Conservation (phyloP, 495 filamentous ascomycete species). For the Neurospora sp. region DNA sequence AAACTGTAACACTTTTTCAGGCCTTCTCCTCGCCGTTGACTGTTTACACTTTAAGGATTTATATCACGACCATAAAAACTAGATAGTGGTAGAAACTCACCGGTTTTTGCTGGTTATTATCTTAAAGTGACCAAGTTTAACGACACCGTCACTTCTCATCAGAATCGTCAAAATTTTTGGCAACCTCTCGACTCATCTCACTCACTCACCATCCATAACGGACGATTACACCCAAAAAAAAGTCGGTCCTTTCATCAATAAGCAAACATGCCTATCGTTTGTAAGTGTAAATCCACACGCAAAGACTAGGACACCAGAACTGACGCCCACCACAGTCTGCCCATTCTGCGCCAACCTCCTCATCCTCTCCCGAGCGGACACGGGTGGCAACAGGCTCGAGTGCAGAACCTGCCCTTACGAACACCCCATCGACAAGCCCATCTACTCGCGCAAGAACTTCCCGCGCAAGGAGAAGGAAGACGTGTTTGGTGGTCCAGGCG, state of each 20-base stretch:
- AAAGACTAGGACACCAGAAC: constrained; percentile 1
- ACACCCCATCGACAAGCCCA: constrained; percentile 58
- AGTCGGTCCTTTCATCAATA: not conserved
- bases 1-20: not conserved
- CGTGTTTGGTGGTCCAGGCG: constrained; percentile 76
- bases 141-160: not conserved
- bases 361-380: constrained; percentile 43
- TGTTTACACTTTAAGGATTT: not conserved
- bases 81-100: not conserved
- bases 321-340: constrained; percentile 55
- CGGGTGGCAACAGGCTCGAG: constrained; percentile 58
- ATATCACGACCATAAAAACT: not conserved
- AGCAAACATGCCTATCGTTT: constrained; percentile 53
- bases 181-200: not conserved
- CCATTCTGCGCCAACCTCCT: constrained; percentile 87
- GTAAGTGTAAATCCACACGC: constrained; percentile 29
- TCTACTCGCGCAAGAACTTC: constrained; percentile 66
- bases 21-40: not conserved
- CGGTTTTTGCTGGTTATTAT: not conserved
- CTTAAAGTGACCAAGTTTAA: not conserved
- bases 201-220: not conserved
- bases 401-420: constrained; percentile 92
- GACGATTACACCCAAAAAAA: not conserved
- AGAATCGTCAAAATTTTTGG: not conserved
- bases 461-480: constrained; percentile 81